Base-by-base conservation (phyloP, 257 asterid species). In the Capsicum chinense region DNA sequence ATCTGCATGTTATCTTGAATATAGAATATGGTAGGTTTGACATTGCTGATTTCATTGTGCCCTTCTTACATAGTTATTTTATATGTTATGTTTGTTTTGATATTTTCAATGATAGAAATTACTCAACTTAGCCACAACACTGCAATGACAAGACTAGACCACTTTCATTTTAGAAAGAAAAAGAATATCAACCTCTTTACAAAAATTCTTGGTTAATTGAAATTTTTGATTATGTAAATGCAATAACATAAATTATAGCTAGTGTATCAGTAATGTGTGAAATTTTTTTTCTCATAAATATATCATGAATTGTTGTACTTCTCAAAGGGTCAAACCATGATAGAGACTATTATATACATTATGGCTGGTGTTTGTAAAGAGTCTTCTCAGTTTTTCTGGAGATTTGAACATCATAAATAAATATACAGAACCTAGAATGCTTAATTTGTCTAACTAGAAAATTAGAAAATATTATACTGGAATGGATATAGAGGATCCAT, bases 331-430 rank as follows among this genome's bases (percentile, higher is more conserved):
- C 48, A 67, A 68, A 15, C 52, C 52, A 68, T 68, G 50, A 37
- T 19, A 64, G 13, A 33, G 47, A 56, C 15, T 1, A 69, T 69
- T 9, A 17, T 56, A 39, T 39, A 73, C 39, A 73, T 12, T 73
- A 48, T 1, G 42, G 6, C 59, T n/a, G 59, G 59, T 73, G 80
- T 47, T 73, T 73, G 16, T 8, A 71, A 47, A 2, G 59, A 73
- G 58, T 26, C 80, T 73, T 6, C 80, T 71, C 4, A n/a, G 42
- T 73, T 73, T 73, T 11, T 73, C 80, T 3, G 11, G 59, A 73
- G 35, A 47, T n/a, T 59, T 47, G 39, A 73, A 73, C 19, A 73
- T 73, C 80, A 47, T 58, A n/a, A n/a, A 9, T 13, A 47, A 73
- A 47, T 47, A 73, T 12, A 47, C 80, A 11, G 10, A 73, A 14